A percentile compares a stretch with the other conserved stretches of the same genome.
phyloP scores from a whole-genome alignment of 805 yeast species.

The Phaffomyces thermotolerans region DNA sequence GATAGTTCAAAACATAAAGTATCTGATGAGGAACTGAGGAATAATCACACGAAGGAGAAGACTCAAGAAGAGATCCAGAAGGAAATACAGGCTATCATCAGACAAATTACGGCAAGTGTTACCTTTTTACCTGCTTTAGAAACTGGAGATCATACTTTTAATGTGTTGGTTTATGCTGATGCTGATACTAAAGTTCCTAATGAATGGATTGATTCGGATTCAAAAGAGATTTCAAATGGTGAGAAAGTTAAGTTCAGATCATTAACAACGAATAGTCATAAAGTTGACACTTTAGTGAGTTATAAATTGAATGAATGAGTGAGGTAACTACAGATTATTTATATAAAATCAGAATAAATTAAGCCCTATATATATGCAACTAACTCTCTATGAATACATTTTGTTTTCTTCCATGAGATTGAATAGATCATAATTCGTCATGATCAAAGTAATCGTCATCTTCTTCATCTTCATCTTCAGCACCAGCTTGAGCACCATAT shows the following conservation, averaged over 20 bases:
- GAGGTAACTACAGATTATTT: neutral
- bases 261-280: conserved; percentile 61
- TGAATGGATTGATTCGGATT: conserved; percentile 81
- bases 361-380: neutral
- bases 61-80: conserved; percentile 46
- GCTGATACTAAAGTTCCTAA: conserved; percentile 59
- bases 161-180: conserved; percentile 77
- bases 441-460: conserved; percentile 54
- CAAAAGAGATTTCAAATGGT: conserved; percentile 43
- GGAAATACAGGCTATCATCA: conserved; percentile 77
- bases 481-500: conserved; percentile 51
- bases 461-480: conserved; percentile 43
- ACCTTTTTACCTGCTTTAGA: conserved; percentile 75
- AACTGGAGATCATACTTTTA: conserved; percentile 63
- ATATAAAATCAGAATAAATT: neutral
- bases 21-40: conserved; percentile 4
- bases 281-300: conserved; percentile 64
- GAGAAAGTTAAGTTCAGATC: conserved; percentile 66
- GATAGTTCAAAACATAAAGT: conserved; percentile 11
- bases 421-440: conserved; percentile 48
- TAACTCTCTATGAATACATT: neutral
- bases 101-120: conserved; percentile 85
- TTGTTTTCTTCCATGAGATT: neutral
- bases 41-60: neutral
- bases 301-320: conserved; percentile 20